Conservation (phyloP, 768 basidiomycete species). For the Kwoniella sp. region DNA sequence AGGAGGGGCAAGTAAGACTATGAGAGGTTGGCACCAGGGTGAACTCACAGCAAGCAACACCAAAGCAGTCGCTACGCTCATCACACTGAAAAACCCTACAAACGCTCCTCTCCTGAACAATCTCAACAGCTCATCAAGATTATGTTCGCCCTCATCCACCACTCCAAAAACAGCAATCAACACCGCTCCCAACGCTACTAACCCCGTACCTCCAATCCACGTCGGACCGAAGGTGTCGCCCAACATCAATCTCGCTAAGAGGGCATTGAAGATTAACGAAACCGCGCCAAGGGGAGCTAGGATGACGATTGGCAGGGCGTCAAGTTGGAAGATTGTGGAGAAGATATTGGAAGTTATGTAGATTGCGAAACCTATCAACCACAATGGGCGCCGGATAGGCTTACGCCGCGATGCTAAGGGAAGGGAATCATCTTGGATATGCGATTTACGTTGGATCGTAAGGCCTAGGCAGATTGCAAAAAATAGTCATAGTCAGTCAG, state of each 20-base stretch:
- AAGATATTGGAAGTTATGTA: constrained; percentile 87
- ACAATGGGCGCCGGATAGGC: constrained; percentile 80
- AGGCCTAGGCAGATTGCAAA: constrained; percentile 60
- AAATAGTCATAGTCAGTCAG: too few relatives aligned
- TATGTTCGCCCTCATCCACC: constrained; percentile 82
- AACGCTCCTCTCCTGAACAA: constrained; percentile 77
- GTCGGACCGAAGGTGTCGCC: constrained; percentile 82
- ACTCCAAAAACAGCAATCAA: constrained; percentile 90
- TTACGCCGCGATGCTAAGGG: constrained; percentile 67
- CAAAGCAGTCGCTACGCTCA: constrained; percentile 65
- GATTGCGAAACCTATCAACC: constrained; percentile 81
- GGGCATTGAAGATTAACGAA: constrained; percentile 91
- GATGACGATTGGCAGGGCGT: constrained; percentile 89
- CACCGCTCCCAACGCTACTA: constrained; percentile 85
- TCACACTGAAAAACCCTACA: constrained; percentile 74
- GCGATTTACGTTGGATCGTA: constrained; percentile 90
- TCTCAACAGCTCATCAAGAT: constrained; percentile 76
- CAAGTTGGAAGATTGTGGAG: constrained; percentile 87
- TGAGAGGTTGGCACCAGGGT: too few relatives aligned
- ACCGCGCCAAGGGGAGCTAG: constrained; percentile 91
- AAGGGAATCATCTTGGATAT: constrained; percentile 75
- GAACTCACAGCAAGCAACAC: constrained; percentile 66
- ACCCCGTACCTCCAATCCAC: constrained; percentile 80
- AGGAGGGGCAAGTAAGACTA: too few relatives aligned
- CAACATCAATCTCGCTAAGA: constrained; percentile 80